Percentiles rank a stretch among this genome's conserved stretches.
These are phyloP conservation scores for Theileria parva DNA, from an alignment of 169 alveolate genomes.

Conservation along the genomic window DNA sequence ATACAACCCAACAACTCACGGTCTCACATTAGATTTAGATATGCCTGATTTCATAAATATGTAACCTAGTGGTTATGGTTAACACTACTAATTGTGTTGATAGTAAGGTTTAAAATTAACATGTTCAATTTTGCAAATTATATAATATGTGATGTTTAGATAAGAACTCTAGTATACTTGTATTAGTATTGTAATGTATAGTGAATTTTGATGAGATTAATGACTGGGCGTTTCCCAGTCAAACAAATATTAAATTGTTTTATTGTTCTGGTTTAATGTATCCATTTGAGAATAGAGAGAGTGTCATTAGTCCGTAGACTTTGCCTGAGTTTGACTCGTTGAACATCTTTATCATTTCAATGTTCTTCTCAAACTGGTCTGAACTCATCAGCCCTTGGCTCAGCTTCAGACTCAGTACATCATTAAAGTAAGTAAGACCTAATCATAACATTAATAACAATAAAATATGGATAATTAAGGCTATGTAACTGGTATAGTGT, in stretches of 20 bases:
- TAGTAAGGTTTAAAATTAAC: neutral
- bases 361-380: conserved; percentile 7
- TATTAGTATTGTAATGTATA: neutral
- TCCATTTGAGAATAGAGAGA: conserved; percentile 16
- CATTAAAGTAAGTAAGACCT: conserved; percentile 7
- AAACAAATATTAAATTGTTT: neutral
- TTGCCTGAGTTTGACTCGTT: conserved; percentile 30
- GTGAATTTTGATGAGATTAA: neutral
- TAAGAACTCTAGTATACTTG: neutral
- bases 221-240: neutral
- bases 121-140: neutral
- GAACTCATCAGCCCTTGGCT: conserved; percentile 7
- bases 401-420: neutral
- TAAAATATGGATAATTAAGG: too few species aligned
- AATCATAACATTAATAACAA: neutral
- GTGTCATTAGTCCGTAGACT: conserved; percentile 19
- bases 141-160: neutral
- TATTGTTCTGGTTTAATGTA: neutral
- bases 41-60: conserved; percentile 44
- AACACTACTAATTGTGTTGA: neutral
- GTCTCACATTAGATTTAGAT: conserved; percentile 53
- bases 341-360: neutral
- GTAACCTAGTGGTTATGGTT: neutral
- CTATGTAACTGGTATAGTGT: neutral
- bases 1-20: conserved; percentile 43